A percentile compares a stretch with the other conserved stretches of the same genome.
Evolutionary conservation across 129 eudicot genomes (phyloP).

Genomic region (Centaurea solstitialis): DNA sequence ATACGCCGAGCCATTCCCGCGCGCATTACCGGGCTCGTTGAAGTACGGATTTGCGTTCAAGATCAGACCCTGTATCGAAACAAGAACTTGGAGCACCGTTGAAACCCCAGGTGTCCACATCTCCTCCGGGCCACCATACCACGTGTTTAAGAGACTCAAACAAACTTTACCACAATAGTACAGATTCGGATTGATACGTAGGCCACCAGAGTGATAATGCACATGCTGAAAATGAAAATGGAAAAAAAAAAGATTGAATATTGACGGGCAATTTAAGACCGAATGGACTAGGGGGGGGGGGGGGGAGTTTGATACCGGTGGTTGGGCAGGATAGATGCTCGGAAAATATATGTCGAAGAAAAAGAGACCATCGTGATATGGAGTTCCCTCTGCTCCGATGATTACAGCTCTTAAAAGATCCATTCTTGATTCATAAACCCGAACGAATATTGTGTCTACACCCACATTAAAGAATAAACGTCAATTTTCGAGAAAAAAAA

Average conservation of each 20-base stretch:
- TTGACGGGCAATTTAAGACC: not conserved
- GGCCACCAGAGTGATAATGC: conserved; percentile 76
- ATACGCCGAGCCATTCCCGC: conserved; percentile 9
- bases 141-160: conserved; percentile 77
- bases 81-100: conserved; percentile 76
- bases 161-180: conserved; percentile 69
- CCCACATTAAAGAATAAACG: not conserved
- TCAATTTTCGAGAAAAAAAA: not conserved
- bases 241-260: too few relatives aligned
- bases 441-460: conserved; percentile 70
- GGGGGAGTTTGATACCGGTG: conserved; percentile 55
- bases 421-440: conserved; percentile 93
- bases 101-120: conserved; percentile 67
- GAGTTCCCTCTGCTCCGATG: conserved; percentile 93
- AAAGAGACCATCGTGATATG: conserved; percentile 93
- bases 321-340: conserved; percentile 57
- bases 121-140: conserved; percentile 60
- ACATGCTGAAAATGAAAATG: conserved; percentile 47
- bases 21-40: conserved; percentile 64
- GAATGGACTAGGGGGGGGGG: not conserved
- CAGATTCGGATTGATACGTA: conserved; percentile 72
- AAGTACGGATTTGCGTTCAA: conserved; percentile 69
- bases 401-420: conserved; percentile 94
- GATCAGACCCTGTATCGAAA: conserved; percentile 81
- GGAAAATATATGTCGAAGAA: conserved; percentile 82